Conservation (phyloP, 306 rosid genomes). For the Acacia confusa region DNA sequence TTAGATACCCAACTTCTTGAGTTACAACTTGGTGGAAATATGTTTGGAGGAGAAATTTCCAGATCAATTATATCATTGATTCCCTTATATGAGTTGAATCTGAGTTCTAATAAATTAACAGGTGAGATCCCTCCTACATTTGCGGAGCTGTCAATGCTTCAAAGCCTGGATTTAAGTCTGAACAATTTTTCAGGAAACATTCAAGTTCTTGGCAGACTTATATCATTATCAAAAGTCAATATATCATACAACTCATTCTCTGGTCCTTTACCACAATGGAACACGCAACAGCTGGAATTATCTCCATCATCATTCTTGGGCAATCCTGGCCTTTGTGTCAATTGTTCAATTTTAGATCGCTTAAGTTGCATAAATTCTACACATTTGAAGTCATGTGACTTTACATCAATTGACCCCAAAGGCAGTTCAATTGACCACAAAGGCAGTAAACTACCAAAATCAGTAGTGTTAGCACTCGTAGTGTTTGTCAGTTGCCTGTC, state of each 20-base stretch:
- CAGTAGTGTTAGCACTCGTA: constrained; percentile 52
- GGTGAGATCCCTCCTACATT: constrained; percentile 65
- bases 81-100: constrained; percentile 56
- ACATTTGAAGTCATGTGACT: constrained; percentile 46
- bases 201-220: constrained; percentile 38
- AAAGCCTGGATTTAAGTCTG: constrained; percentile 56
- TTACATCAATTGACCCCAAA: constrained; percentile 17
- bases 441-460: constrained; percentile 39
- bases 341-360: constrained; percentile 40
- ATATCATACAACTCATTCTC: constrained; percentile 66
- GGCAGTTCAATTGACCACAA: constrained; percentile 34
- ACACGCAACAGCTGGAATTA: constrained; percentile 41
- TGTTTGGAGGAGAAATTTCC: constrained; percentile 67
- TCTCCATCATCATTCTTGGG: constrained; percentile 50
- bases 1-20: constrained; percentile 42
- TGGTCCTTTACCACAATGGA: constrained; percentile 56
- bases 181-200: constrained; percentile 76
- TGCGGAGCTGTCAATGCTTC: constrained; percentile 33
- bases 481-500: constrained; percentile 21
- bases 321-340: constrained; percentile 63
- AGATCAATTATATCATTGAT: constrained; percentile 50
- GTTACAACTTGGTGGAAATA: constrained; percentile 80
- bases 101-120: constrained; percentile 65
- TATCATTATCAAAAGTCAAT: constrained; percentile 47
- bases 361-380: constrained; percentile 34